Conservation (phyloP, 2,329 filamentous ascomycete genomes). For the Metarhizium humberi region DNA sequence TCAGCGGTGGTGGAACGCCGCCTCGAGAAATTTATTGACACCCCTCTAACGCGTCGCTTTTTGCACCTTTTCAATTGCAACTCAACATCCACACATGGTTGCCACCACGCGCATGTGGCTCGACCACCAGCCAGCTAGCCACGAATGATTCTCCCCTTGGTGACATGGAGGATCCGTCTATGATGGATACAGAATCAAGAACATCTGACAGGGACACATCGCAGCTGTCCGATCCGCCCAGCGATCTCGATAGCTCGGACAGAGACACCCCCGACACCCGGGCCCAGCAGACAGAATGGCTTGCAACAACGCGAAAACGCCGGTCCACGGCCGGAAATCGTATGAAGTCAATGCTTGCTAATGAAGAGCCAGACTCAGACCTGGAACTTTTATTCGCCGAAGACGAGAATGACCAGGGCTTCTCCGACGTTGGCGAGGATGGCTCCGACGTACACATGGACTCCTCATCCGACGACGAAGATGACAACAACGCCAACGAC, state of each 20-base stretch:
- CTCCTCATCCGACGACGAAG: slow-evolving; percentile 75
- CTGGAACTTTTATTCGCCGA: slow-evolving; percentile 70
- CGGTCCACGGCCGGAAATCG: slow-evolving; percentile 78
- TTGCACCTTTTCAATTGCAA: too few species aligned
- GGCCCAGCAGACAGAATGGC: slow-evolving; percentile 47
- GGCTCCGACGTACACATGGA: slow-evolving; percentile 77
- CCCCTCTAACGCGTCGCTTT: too few species aligned
- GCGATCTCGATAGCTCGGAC: slow-evolving; percentile 17
- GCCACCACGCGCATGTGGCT: too few species aligned
- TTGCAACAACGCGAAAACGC: slow-evolving; percentile 63
- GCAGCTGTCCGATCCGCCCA: slow-evolving; percentile 18
- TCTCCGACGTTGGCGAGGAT: slow-evolving; percentile 58
- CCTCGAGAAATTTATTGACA: too few species aligned
- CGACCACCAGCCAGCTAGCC: too few species aligned
- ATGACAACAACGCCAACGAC: slow-evolving; percentile 46
- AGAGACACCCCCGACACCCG: slow-evolving; percentile 29
- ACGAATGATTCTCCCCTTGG: neutral
- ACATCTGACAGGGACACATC: slow-evolving; percentile 24
- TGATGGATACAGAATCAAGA: slow-evolving; percentile 21
- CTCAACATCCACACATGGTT: too few species aligned
- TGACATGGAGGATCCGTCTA: slow-evolving; percentile 8
- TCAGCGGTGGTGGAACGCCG: too few species aligned
- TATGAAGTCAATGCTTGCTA: slow-evolving; percentile 68
- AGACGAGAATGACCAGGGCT: slow-evolving; percentile 58
- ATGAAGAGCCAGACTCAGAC: slow-evolving; percentile 59